phyloP scores from a whole-genome alignment of 495 filamentous ascomycete genomes.

The Acidiella bohemica region DNA sequence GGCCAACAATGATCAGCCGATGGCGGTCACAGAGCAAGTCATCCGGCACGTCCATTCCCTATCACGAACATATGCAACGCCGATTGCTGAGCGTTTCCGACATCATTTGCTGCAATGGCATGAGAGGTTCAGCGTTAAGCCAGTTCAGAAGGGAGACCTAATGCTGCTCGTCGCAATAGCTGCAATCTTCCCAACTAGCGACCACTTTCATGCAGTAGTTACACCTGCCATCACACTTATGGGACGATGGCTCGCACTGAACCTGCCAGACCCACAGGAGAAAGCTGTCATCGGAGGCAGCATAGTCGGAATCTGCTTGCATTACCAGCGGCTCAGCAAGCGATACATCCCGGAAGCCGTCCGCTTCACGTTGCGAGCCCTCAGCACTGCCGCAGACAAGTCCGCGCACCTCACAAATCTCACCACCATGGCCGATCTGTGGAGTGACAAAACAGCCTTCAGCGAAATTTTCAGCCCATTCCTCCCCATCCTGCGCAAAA shows the following conservation, averaged over 20 bases:
- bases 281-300: conserved; percentile 67
- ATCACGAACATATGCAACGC: conserved; percentile 64
- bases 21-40: conserved; percentile 49
- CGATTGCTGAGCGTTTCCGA: conserved; percentile 64
- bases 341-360: conserved; percentile 80
- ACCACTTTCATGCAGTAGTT: conserved; percentile 88
- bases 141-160: conserved; percentile 55
- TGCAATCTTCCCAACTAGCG: conserved; percentile 81
- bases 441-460: conserved; percentile 16
- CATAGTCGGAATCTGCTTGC: conserved; percentile 56
- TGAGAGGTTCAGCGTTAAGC: conserved; percentile 45
- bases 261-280: conserved; percentile 44
- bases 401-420: conserved; percentile 19
- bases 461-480: conserved; percentile 23
- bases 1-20: conserved; percentile 40
- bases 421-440: conserved; percentile 22
- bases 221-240: conserved; percentile 79
- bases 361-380: conserved; percentile 62
- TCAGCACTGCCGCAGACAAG: conserved; percentile 25
- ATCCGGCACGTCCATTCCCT: conserved; percentile 77
- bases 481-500: conserved; percentile 13
- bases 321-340: conserved; percentile 69
- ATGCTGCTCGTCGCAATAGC: conserved; percentile 68
- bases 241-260: conserved; percentile 68
- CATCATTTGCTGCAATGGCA: conserved; percentile 53